phyloP scores from a whole-genome alignment of 495 filamentous ascomycete species.

The Xylaria venustula region DNA sequence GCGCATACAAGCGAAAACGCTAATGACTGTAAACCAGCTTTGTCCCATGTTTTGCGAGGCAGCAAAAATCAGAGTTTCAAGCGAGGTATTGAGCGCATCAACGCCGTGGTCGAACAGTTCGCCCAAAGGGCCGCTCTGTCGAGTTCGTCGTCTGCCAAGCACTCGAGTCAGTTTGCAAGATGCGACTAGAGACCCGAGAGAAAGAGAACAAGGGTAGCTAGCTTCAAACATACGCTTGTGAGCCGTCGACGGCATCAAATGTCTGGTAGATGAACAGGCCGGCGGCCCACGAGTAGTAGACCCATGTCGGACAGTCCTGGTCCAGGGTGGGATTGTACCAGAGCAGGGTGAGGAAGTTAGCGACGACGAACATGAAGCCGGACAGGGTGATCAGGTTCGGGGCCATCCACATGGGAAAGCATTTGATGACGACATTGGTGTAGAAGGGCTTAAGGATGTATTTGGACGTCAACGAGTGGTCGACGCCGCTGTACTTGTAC shows the following conservation, averaged over 20 bases:
- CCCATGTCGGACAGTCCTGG: conserved; percentile 89
- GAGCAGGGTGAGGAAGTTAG: conserved; percentile 88
- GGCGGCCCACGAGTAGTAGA: conserved; percentile 86
- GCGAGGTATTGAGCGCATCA: conserved; percentile 91
- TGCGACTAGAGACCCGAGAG: background rate
- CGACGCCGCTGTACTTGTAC: conserved; percentile 91
- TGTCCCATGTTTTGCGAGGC: conserved; percentile 90
- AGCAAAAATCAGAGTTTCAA: conserved; percentile 90
- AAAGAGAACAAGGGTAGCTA: background rate
- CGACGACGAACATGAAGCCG: conserved; percentile 86
- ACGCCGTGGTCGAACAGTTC: conserved; percentile 98
- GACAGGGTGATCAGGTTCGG: conserved; percentile 80
- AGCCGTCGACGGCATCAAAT: conserved; percentile 94
- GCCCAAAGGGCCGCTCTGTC: conserved; percentile 88
- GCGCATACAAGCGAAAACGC: conserved; percentile 74
- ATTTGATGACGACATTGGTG: conserved; percentile 87
- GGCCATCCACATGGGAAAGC: conserved; percentile 96
- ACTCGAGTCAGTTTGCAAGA: conserved; percentile 7
- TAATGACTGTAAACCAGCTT: conserved; percentile 82
- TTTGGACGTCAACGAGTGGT: conserved; percentile 82
- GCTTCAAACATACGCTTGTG: conserved; percentile 69
- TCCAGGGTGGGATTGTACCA: conserved; percentile 97
- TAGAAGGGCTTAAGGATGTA: conserved; percentile 98
- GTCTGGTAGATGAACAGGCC: conserved; percentile 97
- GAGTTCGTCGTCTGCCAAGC: conserved; percentile 68